Evolutionary conservation across 192 early-diverging fungal genomes (phyloP).

Genomic region (Coemansia sp.): DNA sequence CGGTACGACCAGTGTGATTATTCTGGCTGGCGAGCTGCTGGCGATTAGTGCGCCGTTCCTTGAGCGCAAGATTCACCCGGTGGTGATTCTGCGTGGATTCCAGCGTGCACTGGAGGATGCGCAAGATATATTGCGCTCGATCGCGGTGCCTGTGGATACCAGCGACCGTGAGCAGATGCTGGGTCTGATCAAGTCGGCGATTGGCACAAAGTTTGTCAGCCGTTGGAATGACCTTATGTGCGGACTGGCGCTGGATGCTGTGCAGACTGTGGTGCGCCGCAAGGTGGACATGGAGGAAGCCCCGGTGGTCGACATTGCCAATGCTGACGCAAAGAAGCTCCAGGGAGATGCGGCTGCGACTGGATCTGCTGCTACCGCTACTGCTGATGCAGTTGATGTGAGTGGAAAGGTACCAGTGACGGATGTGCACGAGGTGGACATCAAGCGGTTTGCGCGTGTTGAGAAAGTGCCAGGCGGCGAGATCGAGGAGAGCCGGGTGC

Average conservation of each 20-base stretch:
- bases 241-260: constrained; percentile 90
- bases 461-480: constrained; percentile 99
- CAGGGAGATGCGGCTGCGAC: not conserved
- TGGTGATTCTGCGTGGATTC: constrained; percentile 91
- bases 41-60: constrained; percentile 88
- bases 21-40: constrained; percentile 96
- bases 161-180: constrained; percentile 88
- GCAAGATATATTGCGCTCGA: constrained; percentile 77
- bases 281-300: constrained; percentile 23
- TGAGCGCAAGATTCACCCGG: constrained; percentile 97
- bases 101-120: constrained; percentile 94
- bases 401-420: constrained; percentile 50
- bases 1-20: constrained; percentile 98
- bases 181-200: constrained; percentile 82
- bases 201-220: constrained; percentile 96
- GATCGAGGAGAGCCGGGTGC: constrained; percentile 91
- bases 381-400: not conserved
- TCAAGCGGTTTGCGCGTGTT: constrained; percentile 96
- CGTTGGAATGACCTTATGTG: constrained; percentile 99
- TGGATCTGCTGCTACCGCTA: constrained; percentile 1
- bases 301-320: not conserved
- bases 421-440: constrained; percentile 90
- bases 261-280: constrained; percentile 78
- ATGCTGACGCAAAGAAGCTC: not conserved
- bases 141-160: constrained; percentile 82